A percentile compares a stretch with the other conserved stretches of the same genome.
These are phyloP conservation scores for Tylopilus intermedius DNA, from an alignment of 768 basidiomycete genomes.

Conservation along the genomic window DNA sequence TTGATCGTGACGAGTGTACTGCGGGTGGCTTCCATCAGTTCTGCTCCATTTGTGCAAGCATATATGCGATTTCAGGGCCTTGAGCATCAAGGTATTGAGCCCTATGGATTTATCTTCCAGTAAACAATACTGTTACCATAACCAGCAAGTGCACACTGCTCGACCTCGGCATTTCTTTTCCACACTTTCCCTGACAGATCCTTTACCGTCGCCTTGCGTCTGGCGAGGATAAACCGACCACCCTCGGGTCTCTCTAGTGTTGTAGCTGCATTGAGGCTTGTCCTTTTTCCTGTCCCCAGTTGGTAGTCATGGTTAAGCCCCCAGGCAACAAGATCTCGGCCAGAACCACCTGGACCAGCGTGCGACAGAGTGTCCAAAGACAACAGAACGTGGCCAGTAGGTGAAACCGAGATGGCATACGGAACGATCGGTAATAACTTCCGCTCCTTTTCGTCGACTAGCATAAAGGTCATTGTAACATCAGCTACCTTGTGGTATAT, in stretches of 20 bases:
- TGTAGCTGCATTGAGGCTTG: conserved; percentile 52
- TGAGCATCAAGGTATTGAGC: too few species aligned
- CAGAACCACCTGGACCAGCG: conserved; percentile 45
- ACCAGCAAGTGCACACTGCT: conserved; percentile 62
- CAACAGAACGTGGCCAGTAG: conserved; percentile 71
- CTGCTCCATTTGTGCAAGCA: too few species aligned
- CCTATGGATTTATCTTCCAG: conserved; percentile 48
- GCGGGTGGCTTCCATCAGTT: too few species aligned
- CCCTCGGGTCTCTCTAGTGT: conserved; percentile 48
- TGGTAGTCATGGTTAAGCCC: conserved; percentile 71
- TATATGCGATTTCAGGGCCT: background rate
- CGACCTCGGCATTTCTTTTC: conserved; percentile 55
- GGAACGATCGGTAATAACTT: conserved; percentile 63
- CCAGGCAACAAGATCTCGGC: conserved; percentile 68
- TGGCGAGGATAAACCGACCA: conserved; percentile 55
- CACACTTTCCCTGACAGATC: conserved; percentile 59
- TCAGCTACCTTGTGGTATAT: background rate
- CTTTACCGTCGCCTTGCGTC: conserved; percentile 46
- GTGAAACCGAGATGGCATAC: conserved; percentile 59
- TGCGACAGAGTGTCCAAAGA: conserved; percentile 59
- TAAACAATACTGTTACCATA: conserved; percentile 62
- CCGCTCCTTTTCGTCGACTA: conserved; percentile 62
- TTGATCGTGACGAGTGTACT: too few species aligned
- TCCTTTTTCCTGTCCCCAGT: conserved; percentile 68
- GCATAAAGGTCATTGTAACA: conserved; percentile 4